Evolutionary conservation across 192 early-diverging fungal species (phyloP), one percentile per base, ranked within the genome.

Genomic region (Neocallimastix lanati): DNA sequence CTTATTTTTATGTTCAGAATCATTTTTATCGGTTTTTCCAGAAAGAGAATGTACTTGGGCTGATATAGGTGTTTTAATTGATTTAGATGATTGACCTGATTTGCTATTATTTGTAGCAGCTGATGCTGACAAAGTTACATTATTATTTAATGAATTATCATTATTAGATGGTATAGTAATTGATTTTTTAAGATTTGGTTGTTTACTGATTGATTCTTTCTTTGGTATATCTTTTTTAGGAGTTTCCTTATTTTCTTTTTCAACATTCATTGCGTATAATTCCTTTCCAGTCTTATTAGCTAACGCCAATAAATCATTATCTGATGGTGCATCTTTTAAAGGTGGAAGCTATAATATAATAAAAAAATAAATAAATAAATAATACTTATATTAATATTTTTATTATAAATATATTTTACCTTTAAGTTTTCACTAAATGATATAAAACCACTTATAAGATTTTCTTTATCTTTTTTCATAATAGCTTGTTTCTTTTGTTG

Each of bases 391-490:
- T n/a, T n/a, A 25, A 18, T 21, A 78, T 29, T 14, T 76, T 1
- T 29, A 29, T 28, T 76, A 13, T 33, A 15, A 21, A 35, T 84
- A 21, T 18, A 37, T 78, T 2, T 25, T 14, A 83, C 86, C 81
- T 88, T 93, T 80, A 96, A 93, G 5, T 84, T 88, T 82, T 89
- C 84, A 80, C 93, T 92, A 82, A 95, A 96, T 50, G 90, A 90
- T 80, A 89, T 91, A 81, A 96, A 87, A 77, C 94, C 94, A 2
- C 92, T 90, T 77, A 96, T 81, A 29, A 92, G 88, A 25, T 85
- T 90, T 50, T 89, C 86, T 86, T 93, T 92, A 40, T 91, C 91
- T 81, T 91, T 92, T 82, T 93, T 93, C 28, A 88, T 80, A 76
- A 95, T 80, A 15, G 88, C 90, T 81, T 92, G 90, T 81, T 92